These are phyloP conservation scores for Hanseniaspora osmophila DNA, from an alignment of 805 yeast genomes.

Conservation along the genomic window DNA sequence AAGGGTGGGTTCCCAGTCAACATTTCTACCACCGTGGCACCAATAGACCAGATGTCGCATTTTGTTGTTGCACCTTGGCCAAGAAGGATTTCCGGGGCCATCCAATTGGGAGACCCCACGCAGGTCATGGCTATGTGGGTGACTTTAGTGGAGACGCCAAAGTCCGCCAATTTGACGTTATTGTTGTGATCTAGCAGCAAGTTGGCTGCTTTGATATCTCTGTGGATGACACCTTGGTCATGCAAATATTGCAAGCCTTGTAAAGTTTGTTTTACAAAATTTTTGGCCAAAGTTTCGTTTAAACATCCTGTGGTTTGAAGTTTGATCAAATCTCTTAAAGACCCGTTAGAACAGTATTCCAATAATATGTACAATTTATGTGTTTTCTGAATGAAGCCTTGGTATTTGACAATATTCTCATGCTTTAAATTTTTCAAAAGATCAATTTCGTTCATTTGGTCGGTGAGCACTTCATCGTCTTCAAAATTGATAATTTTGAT, in stretches of 20 bases:
- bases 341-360: conserved; percentile 58
- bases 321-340: conserved; percentile 33
- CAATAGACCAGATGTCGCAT: conserved; percentile 87
- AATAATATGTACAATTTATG: conserved; percentile 58
- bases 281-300: conserved; percentile 46
- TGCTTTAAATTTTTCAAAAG: conserved; percentile 69
- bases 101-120: conserved; percentile 93
- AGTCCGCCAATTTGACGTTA: conserved; percentile 81
- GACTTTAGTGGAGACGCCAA: conserved; percentile 83
- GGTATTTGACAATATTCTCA: conserved; percentile 79
- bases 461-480: conserved; percentile 53
- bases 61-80: conserved; percentile 78
- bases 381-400: conserved; percentile 73
- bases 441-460: conserved; percentile 47
- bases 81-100: conserved; percentile 91
- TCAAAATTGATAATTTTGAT: conserved; percentile 62
- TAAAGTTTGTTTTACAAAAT: conserved; percentile 55
- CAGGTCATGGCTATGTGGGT: conserved; percentile 45
- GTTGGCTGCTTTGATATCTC: conserved; percentile 92
- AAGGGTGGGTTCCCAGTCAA: conserved; percentile 82
- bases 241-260: conserved; percentile 60
- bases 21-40: conserved; percentile 86
- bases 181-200: conserved; percentile 57
- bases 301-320: conserved; percentile 24
- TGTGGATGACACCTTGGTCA: conserved; percentile 68